phyloP scores from a whole-genome alignment of 192 early-diverging fungal genomes.

The Gigaspora rosea region DNA sequence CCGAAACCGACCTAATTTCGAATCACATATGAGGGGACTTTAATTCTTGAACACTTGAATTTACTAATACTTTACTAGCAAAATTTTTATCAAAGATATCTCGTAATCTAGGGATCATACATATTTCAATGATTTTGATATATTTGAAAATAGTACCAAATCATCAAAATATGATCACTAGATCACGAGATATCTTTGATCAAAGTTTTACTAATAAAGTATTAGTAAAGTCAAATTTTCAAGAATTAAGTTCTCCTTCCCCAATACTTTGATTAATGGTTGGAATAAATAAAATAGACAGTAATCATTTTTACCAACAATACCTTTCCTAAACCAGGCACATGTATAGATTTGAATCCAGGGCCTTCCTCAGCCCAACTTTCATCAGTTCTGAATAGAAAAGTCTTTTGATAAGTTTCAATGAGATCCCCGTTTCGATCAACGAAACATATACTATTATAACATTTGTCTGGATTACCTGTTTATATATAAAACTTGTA shows the following conservation, averaged over 20 bases:
- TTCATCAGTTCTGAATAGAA: conserved; percentile 72
- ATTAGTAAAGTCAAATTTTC: too few species aligned
- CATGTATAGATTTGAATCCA: conserved; percentile 55
- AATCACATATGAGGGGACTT: background rate
- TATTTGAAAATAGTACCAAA: background rate
- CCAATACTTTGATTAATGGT: background rate
- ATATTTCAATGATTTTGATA: too few species aligned
- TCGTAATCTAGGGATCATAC: too few species aligned
- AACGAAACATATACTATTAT: conserved; percentile 66
- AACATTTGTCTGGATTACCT: conserved; percentile 43
- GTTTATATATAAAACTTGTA: background rate
- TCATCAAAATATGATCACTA: background rate
- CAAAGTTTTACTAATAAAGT: too few species aligned
- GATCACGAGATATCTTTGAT: too few species aligned
- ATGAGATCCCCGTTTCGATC: conserved; percentile 51
- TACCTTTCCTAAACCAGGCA: conserved; percentile 61
- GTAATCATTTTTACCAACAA: background rate
- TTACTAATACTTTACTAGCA: too few species aligned
- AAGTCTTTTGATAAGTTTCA: conserved; percentile 67
- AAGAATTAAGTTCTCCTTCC: too few species aligned
- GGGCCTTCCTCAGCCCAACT: conserved; percentile 73
- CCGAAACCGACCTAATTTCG: conserved; percentile 64
- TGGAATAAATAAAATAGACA: background rate
- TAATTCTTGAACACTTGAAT: too few species aligned
- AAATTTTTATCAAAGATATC: too few species aligned